Conservation (phyloP, 2,329 filamentous ascomycete species). For the Nemania serpens region DNA sequence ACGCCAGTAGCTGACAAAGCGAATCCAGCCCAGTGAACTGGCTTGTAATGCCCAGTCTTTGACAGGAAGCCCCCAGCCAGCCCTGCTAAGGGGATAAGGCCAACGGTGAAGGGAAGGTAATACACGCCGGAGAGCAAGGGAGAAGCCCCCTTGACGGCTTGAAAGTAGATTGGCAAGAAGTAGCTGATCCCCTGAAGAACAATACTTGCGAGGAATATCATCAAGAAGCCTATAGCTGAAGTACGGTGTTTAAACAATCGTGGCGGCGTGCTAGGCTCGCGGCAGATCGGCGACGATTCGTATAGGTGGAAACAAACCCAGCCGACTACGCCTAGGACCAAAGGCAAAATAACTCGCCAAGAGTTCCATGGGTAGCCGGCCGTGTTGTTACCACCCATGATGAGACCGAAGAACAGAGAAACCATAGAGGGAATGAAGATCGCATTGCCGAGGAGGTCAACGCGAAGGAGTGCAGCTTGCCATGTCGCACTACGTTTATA, state of each 20-base stretch:
- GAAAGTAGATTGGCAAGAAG: slow-evolving; percentile 7
- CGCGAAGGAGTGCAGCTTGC: neutral
- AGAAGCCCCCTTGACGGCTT: neutral
- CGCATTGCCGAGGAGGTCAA: neutral
- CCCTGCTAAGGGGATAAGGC: neutral
- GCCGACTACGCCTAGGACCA: neutral
- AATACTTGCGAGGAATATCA: neutral
- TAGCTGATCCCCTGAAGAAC: neutral
- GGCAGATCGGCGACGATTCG: neutral
- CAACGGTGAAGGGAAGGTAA: slow-evolving; percentile 2
- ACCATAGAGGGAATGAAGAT: neutral
- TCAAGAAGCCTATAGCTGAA: neutral
- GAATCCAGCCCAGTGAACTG: slow-evolving; percentile 35
- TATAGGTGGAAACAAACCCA: neutral
- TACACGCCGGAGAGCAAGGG: neutral
- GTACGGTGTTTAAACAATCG: neutral
- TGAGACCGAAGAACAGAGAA: neutral
- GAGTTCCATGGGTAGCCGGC: neutral
- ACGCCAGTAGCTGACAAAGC: slow-evolving; percentile 41
- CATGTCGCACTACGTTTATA: neutral
- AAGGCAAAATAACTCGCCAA: neutral
- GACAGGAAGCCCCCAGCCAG: slow-evolving; percentile 32
- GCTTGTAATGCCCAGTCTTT: slow-evolving; percentile 25
- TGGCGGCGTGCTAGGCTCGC: neutral
- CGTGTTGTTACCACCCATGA: neutral